Base-by-base conservation (phyloP, 768 basidiomycete genomes). In the Sutorius australiensis region DNA sequence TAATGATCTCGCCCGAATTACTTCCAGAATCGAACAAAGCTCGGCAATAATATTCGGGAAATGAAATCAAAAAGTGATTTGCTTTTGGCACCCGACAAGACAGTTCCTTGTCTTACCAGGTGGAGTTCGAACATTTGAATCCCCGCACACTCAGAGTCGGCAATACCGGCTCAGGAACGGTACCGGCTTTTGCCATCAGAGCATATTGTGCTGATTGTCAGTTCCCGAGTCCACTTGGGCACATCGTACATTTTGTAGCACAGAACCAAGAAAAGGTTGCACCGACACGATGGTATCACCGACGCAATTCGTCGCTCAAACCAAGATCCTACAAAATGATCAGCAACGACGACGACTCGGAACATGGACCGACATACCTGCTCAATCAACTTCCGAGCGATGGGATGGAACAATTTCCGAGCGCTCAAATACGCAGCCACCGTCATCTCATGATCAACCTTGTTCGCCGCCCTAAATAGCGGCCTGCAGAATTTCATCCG, bases 401-500 rank as follows among this genome's bases (percentile, higher is more conserved):
- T 80, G 0, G 80, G 79, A 61, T 81, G 79, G 72, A 80, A 80
- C 43, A 66, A 54, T 10, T 53, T 53, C 47, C 69, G 70, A 30
- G 72, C 66, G 24, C 55, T 53, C 9, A 32, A 46, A 50, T 73
- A 80, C 21, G 72, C 72, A 42, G 66, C 56, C 30, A 66, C 52
- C 1, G 80, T 74, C 32, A 70, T 64, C 34, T 53, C 50, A 10
- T 54, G 47, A 54, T 80, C 65, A 11, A 75, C 75, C 55, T 67
- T 69, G 59, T 65, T 60, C 31, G 70, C 61, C 6, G 68, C 74
- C 51, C 70, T 70, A 60, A 81, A 79, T 16, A 73, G 56, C 3
- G 80, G 77, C 46, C 80, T 60, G 62, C 80, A 80, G 65, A 79
- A 80, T 59, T 81, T 81, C 79, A 80, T 80, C 52, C 80, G 70